phyloP scores from a whole-genome alignment of 257 asterid species.

The Solanum sejunctum region DNA sequence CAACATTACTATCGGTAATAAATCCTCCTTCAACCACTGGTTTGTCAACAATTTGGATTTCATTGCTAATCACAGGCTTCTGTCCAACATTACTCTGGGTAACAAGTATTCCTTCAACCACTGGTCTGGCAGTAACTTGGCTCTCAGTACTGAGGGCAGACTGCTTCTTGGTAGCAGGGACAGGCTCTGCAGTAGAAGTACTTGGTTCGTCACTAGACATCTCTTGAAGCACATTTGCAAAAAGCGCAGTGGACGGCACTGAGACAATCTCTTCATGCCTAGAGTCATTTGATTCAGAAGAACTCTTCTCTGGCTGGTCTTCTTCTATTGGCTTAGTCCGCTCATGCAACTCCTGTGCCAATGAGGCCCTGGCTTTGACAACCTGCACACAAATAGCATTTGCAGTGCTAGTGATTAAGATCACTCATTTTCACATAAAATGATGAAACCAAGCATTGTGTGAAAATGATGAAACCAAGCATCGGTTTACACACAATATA shows the following conservation, averaged over 20 bases:
- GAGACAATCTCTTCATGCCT: slow-evolving; percentile 32
- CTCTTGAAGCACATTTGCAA: slow-evolving; percentile 10
- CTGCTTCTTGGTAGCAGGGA: slow-evolving; percentile 27
- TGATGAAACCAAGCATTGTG: neutral
- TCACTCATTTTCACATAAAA: neutral
- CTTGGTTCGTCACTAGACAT: slow-evolving; percentile 9
- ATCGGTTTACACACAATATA: neutral
- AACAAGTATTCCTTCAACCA: neutral
- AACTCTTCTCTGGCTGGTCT: neutral
- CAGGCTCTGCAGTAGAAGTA: slow-evolving; percentile 13
- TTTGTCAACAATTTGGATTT: slow-evolving; percentile 24
- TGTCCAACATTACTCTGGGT: slow-evolving; percentile 14
- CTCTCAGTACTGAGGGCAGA: neutral
- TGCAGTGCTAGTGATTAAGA: neutral
- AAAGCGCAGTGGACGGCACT: slow-evolving; percentile 19
- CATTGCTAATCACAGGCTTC: neutral
- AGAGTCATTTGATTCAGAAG: slow-evolving; percentile 18
- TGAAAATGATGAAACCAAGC: neutral
- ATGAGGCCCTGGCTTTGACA: slow-evolving; percentile 54
- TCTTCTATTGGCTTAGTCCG: slow-evolving; percentile 4
- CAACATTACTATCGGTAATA: slow-evolving; percentile 12
- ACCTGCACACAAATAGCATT: slow-evolving; percentile 27
- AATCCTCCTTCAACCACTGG: neutral
- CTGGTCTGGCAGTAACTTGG: neutral
- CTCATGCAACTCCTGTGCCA: slow-evolving; percentile 40